Evolutionary conservation across 306 rosid species (phyloP).

Genomic region (Lathyrus sativus): DNA sequence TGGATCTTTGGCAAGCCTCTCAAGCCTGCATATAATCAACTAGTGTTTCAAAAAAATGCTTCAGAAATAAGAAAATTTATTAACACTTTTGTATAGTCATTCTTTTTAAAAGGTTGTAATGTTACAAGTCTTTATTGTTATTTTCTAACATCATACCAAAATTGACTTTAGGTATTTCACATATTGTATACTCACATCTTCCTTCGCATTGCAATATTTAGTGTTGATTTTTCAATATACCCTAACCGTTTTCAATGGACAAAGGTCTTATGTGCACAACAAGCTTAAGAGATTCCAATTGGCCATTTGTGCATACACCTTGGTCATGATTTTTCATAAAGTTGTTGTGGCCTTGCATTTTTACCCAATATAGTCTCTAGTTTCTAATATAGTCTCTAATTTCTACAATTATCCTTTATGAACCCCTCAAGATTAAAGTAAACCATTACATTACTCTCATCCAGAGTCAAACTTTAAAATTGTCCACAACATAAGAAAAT

Average conservation of each 20-base stretch:
- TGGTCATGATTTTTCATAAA: conserved; percentile 74
- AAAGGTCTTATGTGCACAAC: conserved; percentile 72
- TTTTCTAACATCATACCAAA: conserved; percentile 14
- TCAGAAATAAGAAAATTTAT: conserved; percentile 33
- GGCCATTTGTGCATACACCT: conserved; percentile 82
- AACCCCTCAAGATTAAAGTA: no score
- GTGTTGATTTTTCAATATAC: conserved; percentile 78
- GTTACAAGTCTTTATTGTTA: conserved; percentile 4
- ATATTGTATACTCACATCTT: conserved; percentile 62
- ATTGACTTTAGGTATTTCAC: conserved; percentile 24
- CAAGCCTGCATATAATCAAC: conserved; percentile 59
- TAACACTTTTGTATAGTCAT: no score
- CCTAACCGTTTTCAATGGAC: conserved; percentile 62
- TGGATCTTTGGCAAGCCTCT: conserved; percentile 80
- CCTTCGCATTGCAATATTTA: conserved; percentile 61
- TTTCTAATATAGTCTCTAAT: no score
- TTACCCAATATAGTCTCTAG: no score
- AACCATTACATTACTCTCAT: no score
- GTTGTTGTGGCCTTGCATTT: conserved; percentile 81
- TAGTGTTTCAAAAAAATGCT: conserved; percentile 21
- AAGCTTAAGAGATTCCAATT: conserved; percentile 84
- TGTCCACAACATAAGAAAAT: no score
- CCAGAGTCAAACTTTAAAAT: no score
- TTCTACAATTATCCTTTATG: no score
- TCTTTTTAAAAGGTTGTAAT: conserved; percentile 15